Percentiles rank a stretch among this genome's conserved stretches.
phyloP scores from a whole-genome alignment of 495 filamentous ascomycete genomes.

The Cercophora scortea region DNA sequence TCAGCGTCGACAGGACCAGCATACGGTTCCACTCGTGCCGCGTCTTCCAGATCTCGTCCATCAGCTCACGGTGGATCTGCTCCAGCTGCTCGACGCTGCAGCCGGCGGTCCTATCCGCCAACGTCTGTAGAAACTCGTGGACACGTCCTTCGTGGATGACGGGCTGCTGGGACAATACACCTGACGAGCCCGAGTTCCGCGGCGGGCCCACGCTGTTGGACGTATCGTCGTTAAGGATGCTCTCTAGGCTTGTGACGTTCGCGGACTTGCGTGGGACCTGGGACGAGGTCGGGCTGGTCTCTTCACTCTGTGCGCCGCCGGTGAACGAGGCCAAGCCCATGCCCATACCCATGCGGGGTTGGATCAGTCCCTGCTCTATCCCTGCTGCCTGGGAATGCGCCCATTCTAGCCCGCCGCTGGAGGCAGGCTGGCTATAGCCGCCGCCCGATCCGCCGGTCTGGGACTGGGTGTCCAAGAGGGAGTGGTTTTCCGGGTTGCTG shows the following conservation, averaged over 20 bases:
- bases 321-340: neutral
- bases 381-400: constrained; percentile 43
- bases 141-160: constrained; percentile 52
- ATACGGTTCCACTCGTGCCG: constrained; percentile 75
- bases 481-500: constrained; percentile 32
- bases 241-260: constrained; percentile 24
- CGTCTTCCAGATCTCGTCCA: constrained; percentile 78
- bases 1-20: constrained; percentile 53
- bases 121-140: constrained; percentile 45
- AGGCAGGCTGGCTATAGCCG: constrained; percentile 19
- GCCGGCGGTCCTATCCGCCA: constrained; percentile 62
- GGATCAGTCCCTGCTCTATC: constrained; percentile 32
- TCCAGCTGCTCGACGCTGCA: constrained; percentile 90
- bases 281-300: constrained; percentile 23
- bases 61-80: constrained; percentile 82
- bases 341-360: constrained; percentile 7
- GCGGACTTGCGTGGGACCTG: constrained; percentile 24
- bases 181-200: constrained; percentile 22
- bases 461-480: constrained; percentile 53
- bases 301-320: constrained; percentile 1
- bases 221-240: constrained; percentile 26
- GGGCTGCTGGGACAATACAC: constrained; percentile 35
- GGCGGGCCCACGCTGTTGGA: constrained; percentile 3
- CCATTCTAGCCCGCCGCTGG: constrained; percentile 34
- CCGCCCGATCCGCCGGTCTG: constrained; percentile 8